Percentiles rank a stretch among this genome's conserved stretches.
phyloP scores from a whole-genome alignment of 495 filamentous ascomycete species.

The Talaromyces wortmannii region DNA sequence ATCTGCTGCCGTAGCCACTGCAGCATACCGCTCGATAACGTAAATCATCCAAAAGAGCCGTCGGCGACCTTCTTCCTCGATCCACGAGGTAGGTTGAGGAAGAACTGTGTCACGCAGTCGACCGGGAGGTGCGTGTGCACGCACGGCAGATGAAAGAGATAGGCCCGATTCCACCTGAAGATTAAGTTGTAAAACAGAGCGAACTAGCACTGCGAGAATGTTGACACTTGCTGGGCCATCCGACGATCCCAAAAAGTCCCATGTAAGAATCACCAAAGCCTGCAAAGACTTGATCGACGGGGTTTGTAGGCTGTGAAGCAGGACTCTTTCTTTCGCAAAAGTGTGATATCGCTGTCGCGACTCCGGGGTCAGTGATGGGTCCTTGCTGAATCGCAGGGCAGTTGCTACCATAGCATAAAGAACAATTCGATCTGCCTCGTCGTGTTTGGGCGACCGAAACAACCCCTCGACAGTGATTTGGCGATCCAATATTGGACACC shows the following conservation, averaged over 20 bases:
- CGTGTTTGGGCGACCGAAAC: conserved; percentile 53
- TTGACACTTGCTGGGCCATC: conserved; percentile 72
- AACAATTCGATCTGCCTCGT: conserved; percentile 62
- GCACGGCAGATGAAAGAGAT: conserved; percentile 48
- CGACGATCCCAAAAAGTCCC: conserved; percentile 60
- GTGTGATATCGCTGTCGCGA: conserved; percentile 55
- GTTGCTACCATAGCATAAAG: conserved; percentile 70
- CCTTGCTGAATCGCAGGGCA: conserved; percentile 59
- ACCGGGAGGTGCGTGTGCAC: conserved; percentile 52
- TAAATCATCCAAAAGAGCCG: conserved; percentile 78
- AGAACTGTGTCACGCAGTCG: conserved; percentile 64
- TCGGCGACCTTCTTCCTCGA: conserved; percentile 67
- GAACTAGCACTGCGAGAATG: conserved; percentile 64
- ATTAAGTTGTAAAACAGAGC: conserved; percentile 65
- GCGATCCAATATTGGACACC: conserved; percentile 72
- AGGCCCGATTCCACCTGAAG: conserved; percentile 62
- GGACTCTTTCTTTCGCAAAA: conserved; percentile 62
- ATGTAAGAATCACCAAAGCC: conserved; percentile 64
- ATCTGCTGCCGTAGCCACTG: conserved; percentile 67
- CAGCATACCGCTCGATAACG: conserved; percentile 67
- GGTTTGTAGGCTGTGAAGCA: conserved; percentile 66
- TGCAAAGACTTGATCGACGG: conserved; percentile 68
- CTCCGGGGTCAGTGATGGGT: conserved; percentile 51
- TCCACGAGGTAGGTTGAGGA: conserved; percentile 62
- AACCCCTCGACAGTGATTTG: conserved; percentile 59